Evolutionary conservation across 352 stramenopile genomes (phyloP), one percentile per base, ranked within the genome.

Genomic region (Phytophthora pseudosyringae): DNA sequence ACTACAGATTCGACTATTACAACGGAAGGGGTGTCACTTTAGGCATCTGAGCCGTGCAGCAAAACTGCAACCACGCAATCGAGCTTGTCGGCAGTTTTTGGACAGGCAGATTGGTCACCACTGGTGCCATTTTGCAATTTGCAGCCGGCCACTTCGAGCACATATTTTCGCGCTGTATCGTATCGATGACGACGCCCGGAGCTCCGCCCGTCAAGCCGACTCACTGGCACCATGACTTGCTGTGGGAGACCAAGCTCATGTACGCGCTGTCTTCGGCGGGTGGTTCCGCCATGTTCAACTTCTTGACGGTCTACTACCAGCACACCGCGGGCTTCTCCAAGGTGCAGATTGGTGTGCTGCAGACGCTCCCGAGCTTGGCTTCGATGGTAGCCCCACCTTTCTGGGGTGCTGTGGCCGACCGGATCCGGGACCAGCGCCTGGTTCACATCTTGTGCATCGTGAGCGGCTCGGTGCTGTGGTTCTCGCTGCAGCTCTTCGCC

Each of bases 281-380:
- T 18, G 50, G 69, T 21, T 90, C 82, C 55, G 73, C 82, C 41
- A 69, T 86, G 51, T 63, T 82, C 50, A 91, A 90, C 67, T 93
- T 88, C 66, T 56, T 93, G 35, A 76, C 82, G 8, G 75, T 91
- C 33, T 90, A 81, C 62, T 88, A 76, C 67, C 68, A 90, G 64
- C 69, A 86, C 50, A 76, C 69, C 40, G 69, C 71, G 31, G 43
- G 64, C n/a, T 89, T 88, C 62, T 76, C 73, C 64, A 90, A 92
- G 67, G 69, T 87, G n/a, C 76, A 92, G 69, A 90, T 90, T 59
- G 80, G 81, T 41, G 59, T 89, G 38, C 62, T 92, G 52, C 79
- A 89, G 67, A 83, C 81, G 12, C 63, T 92, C 11, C 79, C 71
- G 12, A 69, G 61, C 57, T 67, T 92, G 51, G 76, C 69, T 29